These are phyloP conservation scores for Hemileccinum rubropunctum DNA, from an alignment of 768 basidiomycete genomes.

Conservation along the genomic window DNA sequence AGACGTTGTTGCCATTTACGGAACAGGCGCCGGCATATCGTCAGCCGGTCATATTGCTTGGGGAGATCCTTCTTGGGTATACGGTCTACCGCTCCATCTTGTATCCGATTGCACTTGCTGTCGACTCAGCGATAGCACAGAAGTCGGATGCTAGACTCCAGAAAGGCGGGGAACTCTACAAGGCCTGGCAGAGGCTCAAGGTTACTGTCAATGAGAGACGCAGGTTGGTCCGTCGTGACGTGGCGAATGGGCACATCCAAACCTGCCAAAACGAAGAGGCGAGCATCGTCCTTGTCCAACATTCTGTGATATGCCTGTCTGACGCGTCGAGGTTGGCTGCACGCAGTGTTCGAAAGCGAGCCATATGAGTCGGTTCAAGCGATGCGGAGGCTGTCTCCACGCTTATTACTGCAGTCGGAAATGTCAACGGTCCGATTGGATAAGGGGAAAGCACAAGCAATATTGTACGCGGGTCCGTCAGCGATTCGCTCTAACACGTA, in stretches of 20 bases:
- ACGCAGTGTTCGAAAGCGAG: conserved; percentile 22
- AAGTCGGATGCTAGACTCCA: conserved; percentile 12
- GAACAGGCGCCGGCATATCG: conserved; percentile 10
- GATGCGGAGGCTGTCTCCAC: conserved; percentile 28
- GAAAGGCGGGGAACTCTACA: conserved; percentile 16
- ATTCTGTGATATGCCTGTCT: neutral
- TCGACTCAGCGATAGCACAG: conserved; percentile 8
- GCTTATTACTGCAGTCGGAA: conserved; percentile 27
- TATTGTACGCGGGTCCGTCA: conserved; percentile 23
- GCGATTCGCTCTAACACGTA: conserved; percentile 19
- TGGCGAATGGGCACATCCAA: conserved; percentile 20
- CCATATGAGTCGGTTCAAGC: conserved; percentile 18
- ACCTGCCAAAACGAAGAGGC: conserved; percentile 27
- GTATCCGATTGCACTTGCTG: conserved; percentile 5
- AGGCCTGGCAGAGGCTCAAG: conserved; percentile 22
- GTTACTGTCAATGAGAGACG: conserved; percentile 19
- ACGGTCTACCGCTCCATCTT: conserved; percentile 27
- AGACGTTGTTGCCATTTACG: conserved; percentile 15
- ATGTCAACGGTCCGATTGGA: conserved; percentile 30
- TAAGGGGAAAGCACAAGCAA: conserved; percentile 24
- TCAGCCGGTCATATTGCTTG: conserved; percentile 11
- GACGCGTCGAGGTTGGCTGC: neutral
- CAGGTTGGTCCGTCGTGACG: conserved; percentile 15
- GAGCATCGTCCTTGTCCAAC: neutral
- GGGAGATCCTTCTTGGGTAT: conserved; percentile 20